Evolutionary conservation across 1,284 basidiomycete species (phyloP).

Genomic region (Leccinum angustisporum): DNA sequence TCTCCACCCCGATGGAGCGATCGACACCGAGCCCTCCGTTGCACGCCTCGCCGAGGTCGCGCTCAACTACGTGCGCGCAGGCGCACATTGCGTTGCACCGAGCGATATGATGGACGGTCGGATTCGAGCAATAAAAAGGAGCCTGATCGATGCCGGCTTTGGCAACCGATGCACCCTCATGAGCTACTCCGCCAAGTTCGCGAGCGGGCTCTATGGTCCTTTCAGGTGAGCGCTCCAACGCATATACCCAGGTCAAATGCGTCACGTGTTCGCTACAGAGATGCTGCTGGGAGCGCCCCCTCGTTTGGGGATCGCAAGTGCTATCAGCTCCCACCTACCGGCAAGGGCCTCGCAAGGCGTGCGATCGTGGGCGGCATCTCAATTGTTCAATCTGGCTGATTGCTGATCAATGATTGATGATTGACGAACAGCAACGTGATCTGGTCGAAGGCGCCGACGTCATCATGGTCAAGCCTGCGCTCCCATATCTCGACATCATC

Average conservation of each 20-base stretch:
- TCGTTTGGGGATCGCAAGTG: constrained; percentile 95
- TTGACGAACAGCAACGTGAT: constrained; percentile 89
- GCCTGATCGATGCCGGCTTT: constrained; percentile 77
- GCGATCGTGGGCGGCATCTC: constrained; percentile 70
- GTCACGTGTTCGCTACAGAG: constrained; percentile 48
- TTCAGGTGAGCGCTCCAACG: constrained; percentile 67
- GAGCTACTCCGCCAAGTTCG: constrained; percentile 99
- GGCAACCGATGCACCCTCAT: constrained; percentile 91
- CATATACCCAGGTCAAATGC: constrained; percentile 5
- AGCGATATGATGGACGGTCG: constrained; percentile 99
- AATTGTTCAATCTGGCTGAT: neutral
- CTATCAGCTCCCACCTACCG: constrained; percentile 92
- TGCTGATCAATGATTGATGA: neutral
- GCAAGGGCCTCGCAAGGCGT: constrained; percentile 87
- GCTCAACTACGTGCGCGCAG: constrained; percentile 88
- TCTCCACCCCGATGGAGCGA: constrained; percentile 70
- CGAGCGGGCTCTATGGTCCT: constrained; percentile 94
- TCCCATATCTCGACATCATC: constrained; percentile 97
- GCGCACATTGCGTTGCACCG: constrained; percentile 97
- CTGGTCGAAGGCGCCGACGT: constrained; percentile 95
- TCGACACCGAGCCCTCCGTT: constrained; percentile 77
- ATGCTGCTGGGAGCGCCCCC: constrained; percentile 94
- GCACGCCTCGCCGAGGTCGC: constrained; percentile 90
- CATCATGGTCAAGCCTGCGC: constrained; percentile 97
- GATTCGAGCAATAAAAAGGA: constrained; percentile 86